Evolutionary conservation across 2,329 filamentous ascomycete genomes (phyloP), one percentile per base, ranked within the genome.

Genomic region (Aspergillus sp.): DNA sequence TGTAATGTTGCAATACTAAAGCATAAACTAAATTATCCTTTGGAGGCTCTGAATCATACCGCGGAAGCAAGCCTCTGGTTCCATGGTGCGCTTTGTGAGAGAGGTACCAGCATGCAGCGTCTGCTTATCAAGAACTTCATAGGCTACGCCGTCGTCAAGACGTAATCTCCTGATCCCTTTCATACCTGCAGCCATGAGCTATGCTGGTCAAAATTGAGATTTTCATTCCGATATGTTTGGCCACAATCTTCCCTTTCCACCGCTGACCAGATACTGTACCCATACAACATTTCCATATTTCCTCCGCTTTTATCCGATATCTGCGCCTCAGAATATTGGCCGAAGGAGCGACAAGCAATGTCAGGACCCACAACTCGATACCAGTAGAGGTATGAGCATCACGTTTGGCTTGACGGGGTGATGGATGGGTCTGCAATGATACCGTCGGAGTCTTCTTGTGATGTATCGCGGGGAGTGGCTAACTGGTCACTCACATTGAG

Each of bases 101-200:
- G 20, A 40, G 33, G 20, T 20, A 20, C 20, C 22, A 51, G 49
- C 49, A 30, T 27, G 5, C n/a, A 40, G 27, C 19, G n/a, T 20
- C 24, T n/a, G 45, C 24, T 30, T 34, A 51, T 12, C 20, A 5
- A n/a, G 13, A 11, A n/a, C 12, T 13, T 24, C 40, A 22, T 11
- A 30, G 50, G 13, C 42, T 17, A 27, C 22, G n/a, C 9, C 8
- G 17, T 9, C 20, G 17, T 13, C 42, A 30, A 40, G 3, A 17
- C 13, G 5, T 42, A 12, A 49, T 55, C 34, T 45, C 15, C 45
- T 27, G 17, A 33, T 37, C 24, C 6, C 15, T 2, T 46, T 37
- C 17, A 46, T 55, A 55, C 46, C 53, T 55, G 49, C 39, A 12
- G n/a, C 40, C n/a, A n/a, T 27, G 44, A 30, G n/a, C 13, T n/a